These are phyloP conservation scores for Xylaria telfairii DNA, from an alignment of 495 filamentous ascomycete species.

Conservation along the genomic window DNA sequence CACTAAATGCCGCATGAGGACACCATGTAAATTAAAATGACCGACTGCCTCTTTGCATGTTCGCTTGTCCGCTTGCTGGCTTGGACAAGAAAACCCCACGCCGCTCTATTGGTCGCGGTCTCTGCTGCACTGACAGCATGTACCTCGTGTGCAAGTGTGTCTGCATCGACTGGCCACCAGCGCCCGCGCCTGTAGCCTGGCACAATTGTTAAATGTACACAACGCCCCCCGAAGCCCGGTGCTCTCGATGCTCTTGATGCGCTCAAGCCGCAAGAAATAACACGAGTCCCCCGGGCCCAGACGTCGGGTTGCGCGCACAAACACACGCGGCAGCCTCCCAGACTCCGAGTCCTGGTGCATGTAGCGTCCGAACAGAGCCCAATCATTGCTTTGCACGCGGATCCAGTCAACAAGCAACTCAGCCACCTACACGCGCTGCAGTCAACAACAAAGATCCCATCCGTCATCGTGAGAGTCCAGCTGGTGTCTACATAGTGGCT, in stretches of 20 bases:
- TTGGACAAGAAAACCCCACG: conserved; percentile 15
- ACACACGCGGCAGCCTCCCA: conserved; percentile 16
- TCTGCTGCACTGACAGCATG: conserved; percentile 17
- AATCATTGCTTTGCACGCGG: conserved; percentile 24
- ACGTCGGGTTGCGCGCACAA: conserved; percentile 16
- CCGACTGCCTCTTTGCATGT: conserved; percentile 1
- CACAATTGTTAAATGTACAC: not conserved
- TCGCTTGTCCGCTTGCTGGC: too few species aligned
- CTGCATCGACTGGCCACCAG: conserved; percentile 18
- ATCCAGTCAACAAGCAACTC: conserved; percentile 22
- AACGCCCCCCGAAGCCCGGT: not conserved
- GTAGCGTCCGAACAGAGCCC: not conserved
- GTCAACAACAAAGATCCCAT: conserved; percentile 8
- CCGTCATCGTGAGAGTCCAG: not conserved
- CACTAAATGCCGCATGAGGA: conserved; percentile 24
- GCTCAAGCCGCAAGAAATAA: conserved; percentile 24
- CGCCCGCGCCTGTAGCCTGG: not conserved
- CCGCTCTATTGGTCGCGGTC: conserved; percentile 10
- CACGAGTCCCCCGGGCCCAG: not conserved
- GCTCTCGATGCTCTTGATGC: conserved; percentile 5
- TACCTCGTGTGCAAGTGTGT: conserved; percentile 15
- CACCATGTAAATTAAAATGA: not conserved
- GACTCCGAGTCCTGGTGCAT: conserved; percentile 9
- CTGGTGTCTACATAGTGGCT: not conserved
- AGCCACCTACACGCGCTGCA: conserved; percentile 4